Base-by-base conservation (phyloP, 305 asterid genomes). In the Solanum chacoense region DNA sequence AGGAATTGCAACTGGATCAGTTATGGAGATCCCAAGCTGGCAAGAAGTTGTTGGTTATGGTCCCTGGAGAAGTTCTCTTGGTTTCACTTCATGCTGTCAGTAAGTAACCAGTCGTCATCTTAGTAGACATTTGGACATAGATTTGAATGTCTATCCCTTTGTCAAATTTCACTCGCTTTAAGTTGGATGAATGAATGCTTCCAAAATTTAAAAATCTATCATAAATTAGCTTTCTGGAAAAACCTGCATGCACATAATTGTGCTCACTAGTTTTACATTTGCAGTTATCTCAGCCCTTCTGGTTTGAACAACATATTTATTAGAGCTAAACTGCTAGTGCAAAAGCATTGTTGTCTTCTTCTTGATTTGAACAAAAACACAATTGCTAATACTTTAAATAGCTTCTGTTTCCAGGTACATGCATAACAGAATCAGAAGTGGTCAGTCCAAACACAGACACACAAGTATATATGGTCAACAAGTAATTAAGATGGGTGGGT, bases 1-100 rank as follows among this genome's bases (percentile, higher is more conserved):
- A 13, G 98, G 96, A 55, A 87, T 93, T 34, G 96, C 93, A 3
- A 91, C 90, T 45, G 96, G 98, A 36, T 92, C 97, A 10, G 92
- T 93, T 13, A 90, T 95, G 91, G 92, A 92, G 94, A 34, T 96
- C 98, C 45, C 89, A 91, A 88, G 91, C 97, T 6, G 98, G 98
- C 84, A 96, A 94, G 87, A 65, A 92, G 9, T 92, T 95, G 86
- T 32, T 95, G 28, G 85, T 93, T 42, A 93, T 93, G 96, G 91
- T 90, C 45, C 98, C 98, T 0, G 98, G 98, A 84, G 94, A 95
- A 91, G 96, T 94, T 35, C 93, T 96, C 86, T 90, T 96, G 91
- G 98, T 96, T 90, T 95, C 96, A 37, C 94, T 96, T 86, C 98
- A 96, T 90, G 94, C 96, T 69, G 90, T 96, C 40, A 91, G 98